Conservation (phyloP, 345 rosid genomes). For the Pugionium cornutum region DNA sequence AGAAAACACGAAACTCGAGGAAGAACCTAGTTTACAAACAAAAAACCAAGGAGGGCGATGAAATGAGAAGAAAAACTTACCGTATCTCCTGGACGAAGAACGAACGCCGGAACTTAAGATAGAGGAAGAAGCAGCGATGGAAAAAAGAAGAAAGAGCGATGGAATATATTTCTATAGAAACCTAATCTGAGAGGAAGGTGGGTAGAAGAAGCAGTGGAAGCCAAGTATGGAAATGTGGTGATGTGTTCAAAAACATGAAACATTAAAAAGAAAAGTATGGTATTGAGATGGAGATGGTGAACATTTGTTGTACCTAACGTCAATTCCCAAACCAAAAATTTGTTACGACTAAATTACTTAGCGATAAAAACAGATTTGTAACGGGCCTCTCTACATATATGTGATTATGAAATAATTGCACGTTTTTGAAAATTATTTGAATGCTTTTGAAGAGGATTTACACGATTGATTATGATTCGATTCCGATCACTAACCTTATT, state of each 20-base stretch:
- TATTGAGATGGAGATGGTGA: conserved; percentile 33
- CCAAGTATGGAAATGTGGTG: conserved; percentile 18
- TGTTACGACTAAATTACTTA: conserved; percentile 18
- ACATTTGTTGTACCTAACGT: conserved; percentile 38
- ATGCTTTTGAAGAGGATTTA: conserved; percentile 20
- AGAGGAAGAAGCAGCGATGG: conserved; percentile 19
- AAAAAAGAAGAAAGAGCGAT: neutral
- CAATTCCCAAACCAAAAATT: conserved; percentile 21
- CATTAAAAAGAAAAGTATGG: conserved; percentile 4
- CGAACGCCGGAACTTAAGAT: neutral
- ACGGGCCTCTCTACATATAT: conserved; percentile 11
- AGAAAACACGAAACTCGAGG: conserved; percentile 18
- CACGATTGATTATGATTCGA: conserved; percentile 33
- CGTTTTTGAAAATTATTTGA: neutral
- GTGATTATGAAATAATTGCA: conserved; percentile 2
- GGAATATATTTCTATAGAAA: neutral
- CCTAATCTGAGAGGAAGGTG: conserved; percentile 13
- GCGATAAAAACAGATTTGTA: neutral
- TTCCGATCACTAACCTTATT: conserved; percentile 33
- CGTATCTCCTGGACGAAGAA: conserved; percentile 20
- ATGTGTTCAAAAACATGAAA: conserved; percentile 17
- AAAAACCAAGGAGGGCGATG: neutral
- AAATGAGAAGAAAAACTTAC: conserved; percentile 26
- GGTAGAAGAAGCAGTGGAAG: conserved; percentile 31
- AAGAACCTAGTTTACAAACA: neutral